Percentiles rank a stretch among this genome's conserved stretches.
Evolutionary conservation across 495 filamentous ascomycete genomes (phyloP).

Genomic region (Choiromyces venosus): DNA sequence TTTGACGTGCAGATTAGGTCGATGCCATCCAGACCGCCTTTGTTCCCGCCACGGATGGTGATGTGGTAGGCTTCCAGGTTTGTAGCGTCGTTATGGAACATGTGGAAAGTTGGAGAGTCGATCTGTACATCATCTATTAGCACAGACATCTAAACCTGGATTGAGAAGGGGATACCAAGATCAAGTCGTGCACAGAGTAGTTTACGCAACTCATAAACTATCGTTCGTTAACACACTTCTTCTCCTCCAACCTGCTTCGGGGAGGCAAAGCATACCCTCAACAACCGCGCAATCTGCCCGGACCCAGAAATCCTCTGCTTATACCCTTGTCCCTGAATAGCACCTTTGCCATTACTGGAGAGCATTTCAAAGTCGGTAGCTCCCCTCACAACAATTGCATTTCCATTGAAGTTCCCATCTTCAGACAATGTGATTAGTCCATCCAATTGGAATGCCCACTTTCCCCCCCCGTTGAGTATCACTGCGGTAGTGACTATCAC

Average conservation of each 20-base stretch:
- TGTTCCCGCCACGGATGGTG: constrained; percentile 51
- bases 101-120: constrained; percentile 52
- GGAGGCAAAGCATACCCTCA: constrained; percentile 5
- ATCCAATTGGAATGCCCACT: constrained; percentile 49
- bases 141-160: not conserved
- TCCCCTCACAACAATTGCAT: constrained; percentile 51
- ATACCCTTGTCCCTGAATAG: constrained; percentile 53
- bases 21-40: constrained; percentile 51
- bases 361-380: constrained; percentile 52
- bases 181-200: constrained; percentile 52
- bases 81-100: constrained; percentile 48
- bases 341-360: constrained; percentile 48
- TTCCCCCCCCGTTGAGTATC: constrained; percentile 43
- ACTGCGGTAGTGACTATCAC: constrained; percentile 41
- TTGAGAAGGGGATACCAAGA: constrained; percentile 33
- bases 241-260: not conserved
- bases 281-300: constrained; percentile 35
- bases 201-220: constrained; percentile 44
- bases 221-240: constrained; percentile 44
- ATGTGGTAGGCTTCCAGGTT: constrained; percentile 53
- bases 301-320: constrained; percentile 43
- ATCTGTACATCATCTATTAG: constrained; percentile 25
- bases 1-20: constrained; percentile 50
- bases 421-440: constrained; percentile 49
- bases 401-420: constrained; percentile 46